Base-by-base conservation (phyloP, 768 basidiomycete species). In the Russula olivacea region DNA sequence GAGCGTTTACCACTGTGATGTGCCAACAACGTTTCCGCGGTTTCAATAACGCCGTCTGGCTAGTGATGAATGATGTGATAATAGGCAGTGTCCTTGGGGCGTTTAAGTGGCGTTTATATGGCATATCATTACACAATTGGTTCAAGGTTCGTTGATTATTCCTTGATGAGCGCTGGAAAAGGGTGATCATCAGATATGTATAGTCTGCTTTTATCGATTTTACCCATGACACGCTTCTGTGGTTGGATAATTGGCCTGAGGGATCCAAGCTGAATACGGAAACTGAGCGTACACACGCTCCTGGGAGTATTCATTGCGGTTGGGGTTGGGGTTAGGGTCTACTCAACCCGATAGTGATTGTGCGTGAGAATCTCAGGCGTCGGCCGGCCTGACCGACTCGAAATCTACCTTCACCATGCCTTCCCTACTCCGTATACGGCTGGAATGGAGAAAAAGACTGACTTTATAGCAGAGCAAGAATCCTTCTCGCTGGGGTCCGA, bases 231-330 rank as follows among this genome's bases (percentile, higher is more conserved):
- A 77, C 80, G 0, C 77, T 98, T 2, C 68, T 78, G 1, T 98
- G 94, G 95, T 79, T 99, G 14, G 89, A 97, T 72, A 84, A 89
- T 64, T 98, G 96, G 96, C 96, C 96, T 0, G 93, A 87, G 1
- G 96, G 97, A 1, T 76, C 98, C 45, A 99, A 99, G 74, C 85
- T 99, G 58, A 98, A 98, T 70, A 91, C 92, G 0, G 91, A n/a
- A 98, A 68, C 80, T 99, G n/a, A 91, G 92, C 68, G 84, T 87
- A n/a, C 80, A 85, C 61, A 79, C 82, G 0, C 86, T 97, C 55
- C 77, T 87, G 3, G 80, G 80, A 28, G 65, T 91, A 15, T 81
- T 91, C n/a, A n/a, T n/a, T n/a, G n/a, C n/a, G n/a, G n/a, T n/a
- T n/a, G n/a, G n/a, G n/a, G n/a, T n/a, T n/a, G n/a, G n/a, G n/a